Base-by-base conservation (phyloP, 768 basidiomycete species). In the Fomitopsis serialis region DNA sequence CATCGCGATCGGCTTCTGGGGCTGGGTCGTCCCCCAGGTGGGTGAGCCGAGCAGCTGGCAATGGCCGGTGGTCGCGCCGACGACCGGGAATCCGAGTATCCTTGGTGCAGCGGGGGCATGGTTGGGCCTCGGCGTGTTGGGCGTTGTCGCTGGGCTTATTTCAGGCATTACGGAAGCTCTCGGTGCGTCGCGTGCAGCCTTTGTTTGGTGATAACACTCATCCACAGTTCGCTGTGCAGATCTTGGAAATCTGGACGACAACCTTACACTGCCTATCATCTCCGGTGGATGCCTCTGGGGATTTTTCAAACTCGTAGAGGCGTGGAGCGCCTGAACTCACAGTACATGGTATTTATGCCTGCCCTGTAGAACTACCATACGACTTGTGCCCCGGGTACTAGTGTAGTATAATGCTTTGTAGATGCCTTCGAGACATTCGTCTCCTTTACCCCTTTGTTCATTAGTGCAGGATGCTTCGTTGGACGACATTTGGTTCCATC, bases 91-190 rank as follows among this genome's bases (percentile, higher is more conserved):
- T 22, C 23, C 27, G 7, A 46, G 6, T 32, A 15, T n/a, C 3
- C 12, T 42, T 11, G 23, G 9, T 21, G 29, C 37, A 2, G 21
- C 27, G 4, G 23, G 40, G 5, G 21, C 23, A 3, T 42, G 37
- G 37, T n/a, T 52, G 17, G 43, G 50, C 22, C 29, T 52, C 7
- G 23, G 40, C 7, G 70, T 75, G 15, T 71, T 89, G 24, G 80
- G 83, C 13, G 58, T 82, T 8, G 76, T 86, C 2, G 78, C 89
- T 12, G 94, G 93, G 1, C 54, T 93, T 29, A 84, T 92, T 12
- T 85, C 89, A 21, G 93, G 89, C 17, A 74, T 92, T 22, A 85
- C 89, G n/a, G 94, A 96, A 68, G 93, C 92, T 0, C 70, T 96
- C 15, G 92, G 93, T 93, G 63, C 56, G 84, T 76, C 6, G 25